Evolutionary conservation across 305 asterid genomes (phyloP).

Genomic region (Rubia tinctorum): DNA sequence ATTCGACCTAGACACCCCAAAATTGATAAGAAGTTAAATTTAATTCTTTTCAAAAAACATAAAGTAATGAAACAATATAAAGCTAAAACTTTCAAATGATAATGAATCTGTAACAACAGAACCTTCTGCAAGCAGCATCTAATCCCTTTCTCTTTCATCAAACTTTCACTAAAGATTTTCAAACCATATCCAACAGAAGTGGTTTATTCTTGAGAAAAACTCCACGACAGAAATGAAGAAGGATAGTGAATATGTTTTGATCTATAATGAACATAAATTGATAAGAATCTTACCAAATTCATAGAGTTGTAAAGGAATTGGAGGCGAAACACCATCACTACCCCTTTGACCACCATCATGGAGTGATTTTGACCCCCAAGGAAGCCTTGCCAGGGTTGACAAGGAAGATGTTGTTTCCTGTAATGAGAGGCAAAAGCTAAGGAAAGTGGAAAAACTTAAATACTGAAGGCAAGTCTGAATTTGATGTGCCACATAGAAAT

Average conservation of each 20-base stretch:
- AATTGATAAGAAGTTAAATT: background rate
- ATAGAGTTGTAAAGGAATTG: constrained; percentile 52
- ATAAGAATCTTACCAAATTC: constrained; percentile 54
- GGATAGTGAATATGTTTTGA: background rate
- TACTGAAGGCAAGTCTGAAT: constrained; percentile 7
- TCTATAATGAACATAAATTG: background rate
- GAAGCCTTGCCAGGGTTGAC: constrained; percentile 64
- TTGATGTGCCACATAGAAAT: background rate
- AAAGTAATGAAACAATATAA: background rate
- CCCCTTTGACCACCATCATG: constrained; percentile 25
- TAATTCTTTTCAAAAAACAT: background rate
- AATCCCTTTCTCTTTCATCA: background rate
- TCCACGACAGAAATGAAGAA: background rate
- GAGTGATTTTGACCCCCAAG: constrained; percentile 75
- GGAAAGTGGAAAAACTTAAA: background rate
- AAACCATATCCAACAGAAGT: background rate
- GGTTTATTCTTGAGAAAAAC: background rate
- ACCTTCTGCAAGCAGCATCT: background rate
- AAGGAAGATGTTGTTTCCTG: constrained; percentile 72
- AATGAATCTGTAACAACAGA: background rate
- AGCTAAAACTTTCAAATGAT: background rate
- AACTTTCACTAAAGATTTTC: too few species aligned
- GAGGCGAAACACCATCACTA: constrained; percentile 35
- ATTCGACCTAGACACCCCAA: background rate
- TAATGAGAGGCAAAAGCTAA: constrained; percentile 11